These are phyloP conservation scores for Solanum bulbocastanum DNA, from an alignment of 257 asterid genomes.

Conservation along the genomic window DNA sequence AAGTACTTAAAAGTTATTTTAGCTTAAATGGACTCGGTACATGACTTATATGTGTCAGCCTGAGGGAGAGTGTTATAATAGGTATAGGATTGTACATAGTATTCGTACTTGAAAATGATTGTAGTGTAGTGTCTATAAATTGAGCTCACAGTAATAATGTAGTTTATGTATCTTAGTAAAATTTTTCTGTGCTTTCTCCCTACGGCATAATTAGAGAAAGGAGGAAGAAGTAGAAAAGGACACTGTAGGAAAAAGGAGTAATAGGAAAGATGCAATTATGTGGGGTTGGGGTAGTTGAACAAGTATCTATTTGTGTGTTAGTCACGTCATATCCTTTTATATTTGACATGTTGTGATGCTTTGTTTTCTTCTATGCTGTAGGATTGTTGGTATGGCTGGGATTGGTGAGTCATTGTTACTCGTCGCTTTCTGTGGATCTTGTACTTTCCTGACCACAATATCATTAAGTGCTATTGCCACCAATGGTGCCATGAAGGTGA, in stretches of 20 bases:
- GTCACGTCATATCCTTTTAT: neutral
- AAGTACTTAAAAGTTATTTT: neutral
- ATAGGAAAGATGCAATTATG: neutral
- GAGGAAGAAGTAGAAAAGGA: neutral
- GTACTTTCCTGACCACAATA: constrained; percentile 91
- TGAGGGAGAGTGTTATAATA: neutral
- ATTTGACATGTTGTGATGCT: neutral
- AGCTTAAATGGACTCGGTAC: neutral
- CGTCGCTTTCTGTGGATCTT: constrained; percentile 88
- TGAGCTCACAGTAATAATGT: neutral
- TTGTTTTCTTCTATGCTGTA: constrained; percentile 21
- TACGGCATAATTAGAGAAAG: neutral
- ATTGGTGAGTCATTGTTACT: constrained; percentile 84
- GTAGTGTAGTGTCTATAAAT: neutral
- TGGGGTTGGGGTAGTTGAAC: neutral
- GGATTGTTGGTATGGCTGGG: constrained; percentile 99
- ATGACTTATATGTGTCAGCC: neutral
- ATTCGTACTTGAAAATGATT: neutral
- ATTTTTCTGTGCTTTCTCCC: neutral
- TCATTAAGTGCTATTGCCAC: constrained; percentile 98
- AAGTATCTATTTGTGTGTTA: neutral
- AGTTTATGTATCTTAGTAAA: neutral
- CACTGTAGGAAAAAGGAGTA: neutral
- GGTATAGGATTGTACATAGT: neutral
- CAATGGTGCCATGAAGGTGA: constrained; percentile 99